phyloP scores from a whole-genome alignment of 441 rosid genomes.

The Theobroma grandiflorum region DNA sequence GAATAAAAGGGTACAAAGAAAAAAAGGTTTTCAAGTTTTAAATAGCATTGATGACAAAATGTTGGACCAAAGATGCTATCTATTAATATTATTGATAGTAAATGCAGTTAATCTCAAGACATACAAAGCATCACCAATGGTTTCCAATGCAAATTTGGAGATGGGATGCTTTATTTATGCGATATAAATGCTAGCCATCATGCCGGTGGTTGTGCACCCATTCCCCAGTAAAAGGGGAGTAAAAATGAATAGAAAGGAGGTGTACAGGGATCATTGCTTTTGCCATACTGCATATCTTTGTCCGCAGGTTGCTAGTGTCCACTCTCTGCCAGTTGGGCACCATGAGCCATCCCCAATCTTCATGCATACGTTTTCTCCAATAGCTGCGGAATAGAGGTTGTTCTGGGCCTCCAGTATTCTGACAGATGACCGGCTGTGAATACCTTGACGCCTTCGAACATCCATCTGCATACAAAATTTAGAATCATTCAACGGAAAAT shows the following conservation, averaged over 20 bases:
- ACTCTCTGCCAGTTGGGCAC: slow-evolving; percentile 84
- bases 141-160: slow-evolving; percentile 19
- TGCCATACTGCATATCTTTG: slow-evolving; percentile 86
- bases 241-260: background rate
- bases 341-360: slow-evolving; percentile 92
- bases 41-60: background rate
- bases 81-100: background rate
- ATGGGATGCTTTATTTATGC: slow-evolving; percentile 22
- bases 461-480: slow-evolving; percentile 56
- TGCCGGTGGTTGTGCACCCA: background rate
- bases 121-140: background rate
- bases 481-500: background rate
- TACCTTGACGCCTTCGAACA: slow-evolving; percentile 66
- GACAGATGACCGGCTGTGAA: slow-evolving; percentile 75
- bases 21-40: background rate
- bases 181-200: slow-evolving; percentile 8
- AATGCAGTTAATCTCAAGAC: background rate
- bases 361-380: slow-evolving; percentile 82
- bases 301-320: slow-evolving; percentile 78
- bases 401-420: slow-evolving; percentile 69
- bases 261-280: slow-evolving; percentile 45
- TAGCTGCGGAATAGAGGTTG: slow-evolving; percentile 72
- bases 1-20: background rate
- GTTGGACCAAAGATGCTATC: background rate
- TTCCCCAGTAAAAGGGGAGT: background rate